A percentile compares a stretch with the other conserved stretches of the same genome.
phyloP scores from a whole-genome alignment of 192 early-diverging fungal genomes.

The Coemansia sp. region DNA sequence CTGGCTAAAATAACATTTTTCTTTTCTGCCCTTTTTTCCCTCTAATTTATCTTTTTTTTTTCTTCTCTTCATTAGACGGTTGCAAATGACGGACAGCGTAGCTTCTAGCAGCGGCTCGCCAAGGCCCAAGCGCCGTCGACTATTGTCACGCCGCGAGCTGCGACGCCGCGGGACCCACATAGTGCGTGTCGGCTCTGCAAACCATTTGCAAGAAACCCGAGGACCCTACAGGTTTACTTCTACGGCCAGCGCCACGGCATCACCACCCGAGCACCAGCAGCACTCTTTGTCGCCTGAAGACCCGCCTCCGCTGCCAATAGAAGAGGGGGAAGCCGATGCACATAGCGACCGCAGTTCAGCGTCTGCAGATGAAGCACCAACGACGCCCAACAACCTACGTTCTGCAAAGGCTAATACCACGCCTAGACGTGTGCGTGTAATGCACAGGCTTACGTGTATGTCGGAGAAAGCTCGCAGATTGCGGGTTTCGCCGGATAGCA shows the following conservation, averaged over 20 bases:
- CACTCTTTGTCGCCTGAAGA: neutral
- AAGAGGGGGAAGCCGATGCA: neutral
- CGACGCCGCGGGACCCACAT: constrained; percentile 29
- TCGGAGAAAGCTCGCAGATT: constrained; percentile 22
- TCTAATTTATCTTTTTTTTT: neutral
- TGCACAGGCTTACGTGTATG: constrained; percentile 22
- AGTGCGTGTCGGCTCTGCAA: constrained; percentile 38
- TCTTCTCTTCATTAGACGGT: neutral
- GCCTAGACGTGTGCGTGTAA: neutral
- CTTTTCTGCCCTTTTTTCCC: neutral
- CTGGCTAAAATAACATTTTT: neutral
- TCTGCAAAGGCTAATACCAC: neutral
- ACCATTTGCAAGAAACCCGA: constrained; percentile 24
- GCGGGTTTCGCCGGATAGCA: constrained; percentile 17
- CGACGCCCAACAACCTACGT: neutral
- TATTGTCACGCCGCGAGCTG: constrained; percentile 40
- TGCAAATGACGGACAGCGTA: neutral
- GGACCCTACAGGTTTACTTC: constrained; percentile 31
- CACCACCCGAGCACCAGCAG: neutral
- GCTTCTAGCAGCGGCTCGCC: neutral
- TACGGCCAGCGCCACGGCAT: neutral
- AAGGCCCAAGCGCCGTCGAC: constrained; percentile 18
- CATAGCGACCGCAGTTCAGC: neutral
- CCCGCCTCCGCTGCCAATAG: no score
- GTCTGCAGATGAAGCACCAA: neutral